These are phyloP conservation scores for Phyllostachys edulis DNA, from an alignment of 176 grass and related monocot genomes.

Conservation along the genomic window DNA sequence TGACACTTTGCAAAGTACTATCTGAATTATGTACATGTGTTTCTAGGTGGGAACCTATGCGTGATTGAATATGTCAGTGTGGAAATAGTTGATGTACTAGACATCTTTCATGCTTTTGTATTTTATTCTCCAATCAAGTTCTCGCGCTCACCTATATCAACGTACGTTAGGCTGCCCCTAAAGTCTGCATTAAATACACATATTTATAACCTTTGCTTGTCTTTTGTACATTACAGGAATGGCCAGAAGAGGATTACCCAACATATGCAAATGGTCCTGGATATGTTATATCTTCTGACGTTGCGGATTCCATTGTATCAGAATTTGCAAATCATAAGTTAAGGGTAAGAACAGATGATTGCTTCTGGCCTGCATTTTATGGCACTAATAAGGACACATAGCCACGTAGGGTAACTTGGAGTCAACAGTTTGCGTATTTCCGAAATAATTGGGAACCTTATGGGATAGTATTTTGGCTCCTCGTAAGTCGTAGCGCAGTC, in stretches of 20 bases:
- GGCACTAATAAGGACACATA: not conserved
- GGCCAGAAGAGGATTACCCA: constrained; percentile 96
- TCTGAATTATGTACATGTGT: not conserved
- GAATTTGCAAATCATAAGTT: constrained; percentile 78
- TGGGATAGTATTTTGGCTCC: constrained; percentile 10
- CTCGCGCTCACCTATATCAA: not conserved
- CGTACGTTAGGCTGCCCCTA: not conserved
- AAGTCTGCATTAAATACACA: not conserved
- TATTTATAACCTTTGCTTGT: constrained; percentile 38
- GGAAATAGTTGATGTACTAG: constrained; percentile 5
- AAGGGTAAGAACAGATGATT: constrained; percentile 62
- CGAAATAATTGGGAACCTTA: not conserved
- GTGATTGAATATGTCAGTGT: not conserved
- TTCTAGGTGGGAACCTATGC: not conserved
- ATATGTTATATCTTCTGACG: constrained; percentile 86
- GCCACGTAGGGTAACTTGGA: not conserved
- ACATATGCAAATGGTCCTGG: constrained; percentile 97
- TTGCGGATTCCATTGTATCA: constrained; percentile 73
- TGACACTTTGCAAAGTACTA: not conserved
- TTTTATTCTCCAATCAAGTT: not conserved
- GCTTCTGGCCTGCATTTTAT: constrained; percentile 7
- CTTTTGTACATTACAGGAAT: constrained; percentile 64
- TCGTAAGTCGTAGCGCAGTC: not conserved
- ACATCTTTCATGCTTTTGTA: not conserved
- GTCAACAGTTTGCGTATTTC: not conserved